Base-by-base conservation (phyloP, 2,329 filamentous ascomycete genomes). In the Rutstroemia sp. region DNA sequence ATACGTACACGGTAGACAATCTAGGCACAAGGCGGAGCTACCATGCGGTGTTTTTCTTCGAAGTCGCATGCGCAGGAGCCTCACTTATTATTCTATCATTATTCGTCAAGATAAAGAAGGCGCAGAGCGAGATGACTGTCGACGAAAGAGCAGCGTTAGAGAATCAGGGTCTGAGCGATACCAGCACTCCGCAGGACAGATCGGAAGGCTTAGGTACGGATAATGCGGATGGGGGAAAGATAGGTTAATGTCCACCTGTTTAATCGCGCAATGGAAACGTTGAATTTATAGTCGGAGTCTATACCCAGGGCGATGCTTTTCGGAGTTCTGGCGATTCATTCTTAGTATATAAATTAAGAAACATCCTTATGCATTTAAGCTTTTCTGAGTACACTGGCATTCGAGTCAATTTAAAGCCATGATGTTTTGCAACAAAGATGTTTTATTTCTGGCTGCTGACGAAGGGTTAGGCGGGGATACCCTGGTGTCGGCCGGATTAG, bases 31-130 rank as follows among this genome's bases (percentile, higher is more conserved):
- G 72, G 47, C 62, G 73, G 56, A 85, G 83, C 57, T 88, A 87
- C 66, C 79, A 82, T 66, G 78, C 79, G 23, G 83, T 79, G 0
- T 87, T 88, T 61, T 87, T 84, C 84, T 81, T 84, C 23, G 80
- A 82, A 52, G 74, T 83, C 21, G 84, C 75, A 1, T 73, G 79
- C 50, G 78, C 82, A 0, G 74, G 68, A 3, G 62, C 78, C 1
- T 76, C 79, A 0, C 60, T 87, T 54, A 17, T 61, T 2, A 68
- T 87, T 14, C 76, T 85, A 47, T 60, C 74, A 2, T 61, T 70
- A 0, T 82, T 80, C 62, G 78, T 82, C 4, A 72, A 75, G 59
- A 76, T 84, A 30, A 71, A 73, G 9, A 75, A 75, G 57, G 81
- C 81, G 2, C 74, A 76, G 68, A 81, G 79, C 63, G 79, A 81